Conservation (phyloP, 148 eudicot species). For the Persicaria tinctoria region DNA sequence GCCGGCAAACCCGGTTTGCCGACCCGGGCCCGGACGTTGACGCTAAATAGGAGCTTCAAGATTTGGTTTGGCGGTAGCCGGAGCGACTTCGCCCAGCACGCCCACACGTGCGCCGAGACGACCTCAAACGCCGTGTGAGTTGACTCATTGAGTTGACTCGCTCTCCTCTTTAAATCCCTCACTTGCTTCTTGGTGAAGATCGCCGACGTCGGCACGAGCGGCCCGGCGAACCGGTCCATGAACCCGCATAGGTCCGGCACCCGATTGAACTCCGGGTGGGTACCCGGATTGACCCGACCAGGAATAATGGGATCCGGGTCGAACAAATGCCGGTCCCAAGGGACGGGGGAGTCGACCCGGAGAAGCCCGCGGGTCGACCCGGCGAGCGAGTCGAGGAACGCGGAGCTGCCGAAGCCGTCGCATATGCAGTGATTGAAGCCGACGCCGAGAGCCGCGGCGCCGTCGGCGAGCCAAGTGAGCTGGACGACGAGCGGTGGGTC, state of each 20-base stretch:
- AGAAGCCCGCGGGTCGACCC: conserved; percentile 31
- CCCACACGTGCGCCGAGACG: conserved; percentile 66
- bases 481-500: conserved; percentile 56
- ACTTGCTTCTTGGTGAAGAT: conserved; percentile 26
- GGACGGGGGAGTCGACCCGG: conserved; percentile 26
- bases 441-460: conserved; percentile 37
- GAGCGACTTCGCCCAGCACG: conserved; percentile 65
- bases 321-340: conserved; percentile 52
- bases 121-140: conserved; percentile 57
- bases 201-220: conserved; percentile 46
- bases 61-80: conserved; percentile 43
- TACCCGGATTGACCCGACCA: not conserved
- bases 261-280: conserved; percentile 58
- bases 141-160: conserved; percentile 20
- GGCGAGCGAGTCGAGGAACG: conserved; percentile 50
- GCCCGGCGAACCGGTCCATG: conserved; percentile 28
- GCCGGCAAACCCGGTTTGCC: conserved; percentile 43
- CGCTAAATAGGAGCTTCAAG: conserved; percentile 48
- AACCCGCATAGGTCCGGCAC: conserved; percentile 48
- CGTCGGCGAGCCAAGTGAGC: conserved; percentile 81
- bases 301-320: conserved; percentile 11
- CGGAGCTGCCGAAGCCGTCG: conserved; percentile 63
- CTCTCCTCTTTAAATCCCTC: conserved; percentile 32
- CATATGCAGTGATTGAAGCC: conserved; percentile 66
- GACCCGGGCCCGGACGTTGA: conserved; percentile 48